A percentile compares a stretch with the other conserved stretches of the same genome.
Evolutionary conservation across 257 asterid species (phyloP).

Genomic region (Nicotiana undulata): DNA sequence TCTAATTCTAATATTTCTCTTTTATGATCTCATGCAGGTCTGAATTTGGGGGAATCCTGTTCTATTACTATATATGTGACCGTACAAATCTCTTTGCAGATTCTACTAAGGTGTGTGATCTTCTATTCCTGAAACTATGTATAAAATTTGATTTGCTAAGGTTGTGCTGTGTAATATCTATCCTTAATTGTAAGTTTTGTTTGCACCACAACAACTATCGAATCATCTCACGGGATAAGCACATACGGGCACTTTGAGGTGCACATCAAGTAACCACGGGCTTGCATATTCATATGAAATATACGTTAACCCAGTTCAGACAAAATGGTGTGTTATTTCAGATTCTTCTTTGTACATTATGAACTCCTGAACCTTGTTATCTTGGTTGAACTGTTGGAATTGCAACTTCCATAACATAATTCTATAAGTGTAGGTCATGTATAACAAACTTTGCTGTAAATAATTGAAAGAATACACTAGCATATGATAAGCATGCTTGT

Average conservation of each 20-base stretch:
- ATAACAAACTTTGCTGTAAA: neutral
- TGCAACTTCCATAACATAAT: neutral
- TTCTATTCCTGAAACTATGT: neutral
- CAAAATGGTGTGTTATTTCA: neutral
- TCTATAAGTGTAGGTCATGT: neutral
- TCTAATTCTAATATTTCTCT: slow-evolving; percentile 3
- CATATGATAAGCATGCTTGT: neutral
- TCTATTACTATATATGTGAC: slow-evolving; percentile 82
- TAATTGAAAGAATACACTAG: neutral
- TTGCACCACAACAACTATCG: neutral
- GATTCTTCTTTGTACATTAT: neutral
- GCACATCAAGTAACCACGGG: neutral
- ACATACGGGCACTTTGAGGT: neutral
- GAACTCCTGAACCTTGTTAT: neutral
- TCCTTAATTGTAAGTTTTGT: neutral
- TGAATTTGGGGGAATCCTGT: slow-evolving; percentile 79
- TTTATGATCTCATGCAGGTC: slow-evolving; percentile 50
- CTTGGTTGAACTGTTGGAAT: neutral
- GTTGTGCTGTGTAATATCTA: neutral
- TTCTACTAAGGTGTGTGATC: slow-evolving; percentile 63
- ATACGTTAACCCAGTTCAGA: neutral
- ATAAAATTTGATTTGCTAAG: neutral
- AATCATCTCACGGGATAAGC: neutral
- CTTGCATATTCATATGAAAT: neutral
- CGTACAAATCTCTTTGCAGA: slow-evolving; percentile 80